phyloP scores from a whole-genome alignment of 2,329 filamentous ascomycete genomes.

The Cladosporium cucumerinum region DNA sequence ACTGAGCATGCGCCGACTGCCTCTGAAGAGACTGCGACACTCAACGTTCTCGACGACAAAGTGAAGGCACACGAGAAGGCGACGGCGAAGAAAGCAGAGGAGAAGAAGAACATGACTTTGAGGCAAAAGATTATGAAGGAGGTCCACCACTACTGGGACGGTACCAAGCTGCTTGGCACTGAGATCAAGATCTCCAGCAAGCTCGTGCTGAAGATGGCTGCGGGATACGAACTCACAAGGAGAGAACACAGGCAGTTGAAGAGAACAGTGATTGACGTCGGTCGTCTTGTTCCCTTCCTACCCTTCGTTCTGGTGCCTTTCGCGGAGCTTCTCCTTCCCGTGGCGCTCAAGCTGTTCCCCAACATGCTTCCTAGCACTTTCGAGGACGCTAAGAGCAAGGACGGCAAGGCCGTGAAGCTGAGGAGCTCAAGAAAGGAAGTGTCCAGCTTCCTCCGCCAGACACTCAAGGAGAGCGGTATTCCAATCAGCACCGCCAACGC shows the following conservation, averaged over 20 bases:
- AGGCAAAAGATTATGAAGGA: conserved; percentile 96
- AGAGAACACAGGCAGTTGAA: conserved; percentile 89
- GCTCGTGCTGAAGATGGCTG: conserved; percentile 93
- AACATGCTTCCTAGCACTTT: conserved; percentile 97
- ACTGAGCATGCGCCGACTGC: conserved; percentile 47
- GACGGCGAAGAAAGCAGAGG: conserved; percentile 60
- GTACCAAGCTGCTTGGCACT: conserved; percentile 87
- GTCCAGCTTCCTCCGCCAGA: conserved; percentile 82
- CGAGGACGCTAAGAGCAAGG: conserved; percentile 85
- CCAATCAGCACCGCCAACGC: conserved; percentile 80
- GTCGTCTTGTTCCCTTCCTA: conserved; percentile 88
- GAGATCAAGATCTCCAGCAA: conserved; percentile 91
- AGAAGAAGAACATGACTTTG: conserved; percentile 81
- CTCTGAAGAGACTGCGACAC: conserved; percentile 46
- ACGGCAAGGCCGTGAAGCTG: conserved; percentile 77
- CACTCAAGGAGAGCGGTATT: conserved; percentile 86
- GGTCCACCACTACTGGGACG: conserved; percentile 93
- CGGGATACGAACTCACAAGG: conserved; percentile 91
- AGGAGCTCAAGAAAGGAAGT: conserved; percentile 90
- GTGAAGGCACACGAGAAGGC: conserved; percentile 53
- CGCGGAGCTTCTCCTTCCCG: conserved; percentile 84
- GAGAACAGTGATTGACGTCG: conserved; percentile 90
- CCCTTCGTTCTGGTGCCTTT: conserved; percentile 97
- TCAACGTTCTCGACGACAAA: conserved; percentile 61
- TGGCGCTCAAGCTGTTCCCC: conserved; percentile 92